These are phyloP conservation scores for Meyerozyma smithsonii DNA, from an alignment of 1,139 yeast genomes.

Conservation along the genomic window DNA sequence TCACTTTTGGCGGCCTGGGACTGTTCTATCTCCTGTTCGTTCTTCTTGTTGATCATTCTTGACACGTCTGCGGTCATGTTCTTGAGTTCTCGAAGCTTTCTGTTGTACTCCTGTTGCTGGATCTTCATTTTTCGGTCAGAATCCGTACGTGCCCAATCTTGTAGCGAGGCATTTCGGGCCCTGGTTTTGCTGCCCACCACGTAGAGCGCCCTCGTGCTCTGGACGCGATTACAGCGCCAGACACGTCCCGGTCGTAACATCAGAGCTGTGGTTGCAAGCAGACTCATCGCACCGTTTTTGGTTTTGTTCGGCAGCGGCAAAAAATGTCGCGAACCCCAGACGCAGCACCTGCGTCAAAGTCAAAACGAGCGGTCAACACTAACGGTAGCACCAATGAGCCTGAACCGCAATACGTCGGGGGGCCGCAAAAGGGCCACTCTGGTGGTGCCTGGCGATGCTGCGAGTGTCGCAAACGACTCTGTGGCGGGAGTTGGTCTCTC, in stretches of 20 bases:
- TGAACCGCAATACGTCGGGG: conserved; percentile 4
- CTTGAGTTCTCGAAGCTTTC: conserved; percentile 16
- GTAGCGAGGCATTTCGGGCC: conserved; percentile 8
- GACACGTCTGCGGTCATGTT: conserved; percentile 5
- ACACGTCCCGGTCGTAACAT: conserved; percentile 3
- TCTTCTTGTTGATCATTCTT: not conserved
- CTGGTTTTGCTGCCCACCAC: conserved; percentile 8
- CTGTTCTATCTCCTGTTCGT: conserved; percentile 1
- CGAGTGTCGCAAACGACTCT: conserved; percentile 9
- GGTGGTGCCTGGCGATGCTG: conserved; percentile 8
- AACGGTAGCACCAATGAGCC: not conserved
- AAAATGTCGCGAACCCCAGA: conserved; percentile 16
- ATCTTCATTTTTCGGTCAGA: conserved; percentile 13
- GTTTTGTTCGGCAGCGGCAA: conserved; percentile 9
- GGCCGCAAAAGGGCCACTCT: conserved; percentile 9
- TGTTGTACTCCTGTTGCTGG: conserved; percentile 19
- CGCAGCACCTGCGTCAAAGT: conserved; percentile 8
- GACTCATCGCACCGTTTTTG: conserved; percentile 4
- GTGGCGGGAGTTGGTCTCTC: conserved; percentile 8
- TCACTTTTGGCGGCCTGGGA: not conserved
- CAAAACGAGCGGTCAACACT: not conserved
- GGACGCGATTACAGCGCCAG: conserved; percentile 1
- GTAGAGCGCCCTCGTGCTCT: conserved; percentile 9
- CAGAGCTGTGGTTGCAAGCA: conserved; percentile 3
- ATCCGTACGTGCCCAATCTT: conserved; percentile 17